Conservation (phyloP, 495 filamentous ascomycete species). For the Xylaria acuta region DNA sequence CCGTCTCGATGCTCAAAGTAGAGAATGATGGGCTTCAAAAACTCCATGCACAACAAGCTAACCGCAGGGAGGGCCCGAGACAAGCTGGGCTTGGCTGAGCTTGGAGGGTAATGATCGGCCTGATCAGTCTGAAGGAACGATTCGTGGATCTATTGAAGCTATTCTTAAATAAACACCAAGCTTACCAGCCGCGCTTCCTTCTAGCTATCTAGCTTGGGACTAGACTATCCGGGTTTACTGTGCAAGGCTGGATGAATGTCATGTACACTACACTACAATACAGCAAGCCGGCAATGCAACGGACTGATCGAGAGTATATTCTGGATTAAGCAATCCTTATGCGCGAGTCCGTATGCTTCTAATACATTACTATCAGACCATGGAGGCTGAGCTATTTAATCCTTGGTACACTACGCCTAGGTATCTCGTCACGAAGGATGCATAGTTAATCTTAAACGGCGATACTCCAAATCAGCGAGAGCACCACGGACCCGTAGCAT, state of each 20-base stretch:
- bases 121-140: neutral
- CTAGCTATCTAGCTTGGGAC: neutral
- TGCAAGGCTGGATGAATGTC: neutral
- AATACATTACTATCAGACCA: conserved; percentile 3
- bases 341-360: neutral
- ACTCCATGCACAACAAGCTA: neutral
- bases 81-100: neutral
- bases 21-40: neutral
- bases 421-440: neutral
- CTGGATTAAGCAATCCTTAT: neutral
- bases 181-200: neutral
- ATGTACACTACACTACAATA: neutral
- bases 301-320: neutral
- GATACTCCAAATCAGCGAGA: neutral
- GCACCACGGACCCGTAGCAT: too few species aligned
- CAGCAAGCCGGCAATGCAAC: neutral
- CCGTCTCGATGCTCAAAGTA: neutral
- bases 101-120: conserved; percentile 7
- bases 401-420: neutral
- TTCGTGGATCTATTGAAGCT: neutral
- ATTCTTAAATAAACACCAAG: conserved; percentile 8
- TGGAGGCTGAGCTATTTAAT: neutral
- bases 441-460: neutral
- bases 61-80: neutral
- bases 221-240: conserved; percentile 3